Base-by-base conservation (phyloP, 106 monocot genomes). In the Phalaenopsis equestris region DNA sequence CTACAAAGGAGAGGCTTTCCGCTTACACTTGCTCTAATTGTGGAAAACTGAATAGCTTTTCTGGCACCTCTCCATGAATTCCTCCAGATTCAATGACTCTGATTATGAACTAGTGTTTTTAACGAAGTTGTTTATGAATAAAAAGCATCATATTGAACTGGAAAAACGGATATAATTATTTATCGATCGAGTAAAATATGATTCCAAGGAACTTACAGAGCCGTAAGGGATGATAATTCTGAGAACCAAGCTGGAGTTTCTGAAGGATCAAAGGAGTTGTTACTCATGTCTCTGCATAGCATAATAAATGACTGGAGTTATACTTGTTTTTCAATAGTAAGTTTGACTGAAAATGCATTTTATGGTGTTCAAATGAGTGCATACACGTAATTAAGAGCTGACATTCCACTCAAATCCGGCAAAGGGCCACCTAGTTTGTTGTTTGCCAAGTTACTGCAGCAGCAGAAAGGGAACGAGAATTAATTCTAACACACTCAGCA, bases 241-340 rank as follows among this genome's bases (percentile, higher is more conserved):
- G 89, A 86, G 74, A 97, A 94, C 97, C 97, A 97, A 8, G 55
- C 46, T 45, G 95, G 95, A 83, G 82, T 65, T 41, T 81, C 83
- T 41, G 95, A 90, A 55, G 86, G 76, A 37, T 65, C 83, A 84
- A 93, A 95, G 45, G 89, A 73, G 83, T 95, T 95, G 81, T 95
- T 90, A 86, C 95, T 95, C 73, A 95, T 81, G 84, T 92, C 95
- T 37, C 95, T 95, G 87, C 4, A 42, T 58, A 21, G 12, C 46
- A 58, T 75, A 55, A 47, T 30, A 14, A 75, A 12, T 41, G 65
- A 16, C 10, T 10, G 42, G 15, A 38, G 37, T 23, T 57, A 55
- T 16, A 72, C 15, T 18, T 41, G 7, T 5, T 23, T 38, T 72
- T 15, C 30, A 38, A 38, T 15, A 41, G 39, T 72, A 41, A 39